Conservation (phyloP, 441 rosid genomes). For the Rhodomyrtus psidioides region DNA sequence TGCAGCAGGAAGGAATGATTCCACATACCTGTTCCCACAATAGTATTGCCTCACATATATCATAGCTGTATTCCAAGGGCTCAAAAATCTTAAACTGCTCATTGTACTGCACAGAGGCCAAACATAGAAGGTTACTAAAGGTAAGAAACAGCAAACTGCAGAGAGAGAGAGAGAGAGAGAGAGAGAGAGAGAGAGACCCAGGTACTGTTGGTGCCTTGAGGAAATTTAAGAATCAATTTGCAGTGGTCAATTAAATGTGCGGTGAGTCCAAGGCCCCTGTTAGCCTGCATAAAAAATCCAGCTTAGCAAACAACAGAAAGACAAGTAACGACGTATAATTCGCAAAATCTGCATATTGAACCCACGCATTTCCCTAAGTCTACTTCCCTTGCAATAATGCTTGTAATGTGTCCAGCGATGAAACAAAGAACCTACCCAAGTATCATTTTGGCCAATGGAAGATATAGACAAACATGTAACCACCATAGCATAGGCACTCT, state of each 20-base stretch:
- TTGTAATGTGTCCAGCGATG: neutral
- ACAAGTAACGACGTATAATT: neutral
- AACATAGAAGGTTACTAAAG: neutral
- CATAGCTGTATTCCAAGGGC: slow-evolving; percentile 81
- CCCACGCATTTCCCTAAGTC: neutral
- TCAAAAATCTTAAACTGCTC: slow-evolving; percentile 80
- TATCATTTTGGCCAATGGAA: neutral
- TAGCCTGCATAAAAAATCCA: slow-evolving; percentile 36
- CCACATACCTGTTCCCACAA: slow-evolving; percentile 92
- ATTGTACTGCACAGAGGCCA: slow-evolving; percentile 54
- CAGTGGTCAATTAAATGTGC: slow-evolving; percentile 71
- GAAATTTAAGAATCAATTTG: slow-evolving; percentile 78
- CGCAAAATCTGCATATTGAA: neutral
- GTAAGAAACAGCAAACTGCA: neutral
- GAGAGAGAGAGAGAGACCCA: slow-evolving; percentile 50
- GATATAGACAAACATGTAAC: neutral
- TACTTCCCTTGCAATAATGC: neutral
- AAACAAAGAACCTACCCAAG: neutral
- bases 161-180: neutral
- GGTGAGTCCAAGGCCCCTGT: slow-evolving; percentile 86
- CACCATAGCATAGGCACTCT: neutral
- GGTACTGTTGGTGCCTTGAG: slow-evolving; percentile 91
- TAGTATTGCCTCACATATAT: slow-evolving; percentile 80
- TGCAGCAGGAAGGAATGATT: neutral
- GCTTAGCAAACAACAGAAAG: neutral